Base-by-base conservation (phyloP, 108 stramenopile genomes). In the Cyclotella choctawhatcheeana region DNA sequence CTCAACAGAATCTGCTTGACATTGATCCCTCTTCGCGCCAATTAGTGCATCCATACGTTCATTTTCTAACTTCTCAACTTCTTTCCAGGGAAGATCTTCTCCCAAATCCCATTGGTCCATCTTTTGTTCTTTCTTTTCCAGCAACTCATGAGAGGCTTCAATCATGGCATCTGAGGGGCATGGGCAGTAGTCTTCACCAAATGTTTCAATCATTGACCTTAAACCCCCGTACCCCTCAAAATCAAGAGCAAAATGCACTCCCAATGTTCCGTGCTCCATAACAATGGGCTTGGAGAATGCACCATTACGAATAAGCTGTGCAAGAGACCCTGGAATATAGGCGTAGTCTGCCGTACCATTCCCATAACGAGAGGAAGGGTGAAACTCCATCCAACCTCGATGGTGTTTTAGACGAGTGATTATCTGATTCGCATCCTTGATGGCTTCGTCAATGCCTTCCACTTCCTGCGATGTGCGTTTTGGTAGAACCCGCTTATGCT, bases 331-430 rank as follows among this genome's bases (percentile, higher is more conserved):
- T 25, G 79, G 79, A n/a, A 80, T 73, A 22, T 61, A 80, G 37
- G 70, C 79, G 58, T 73, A 73, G 21, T 65, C 72, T 29, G 79
- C 79, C 5, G 79, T 80, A 25, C 79, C 79, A 37, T 65, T 80
- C n/a, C 79, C 79, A 30, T 64, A 71, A 27, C 79, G 67, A 64
- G 79, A 80, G 0, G 71, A 73, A 14, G 79, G 79, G 34, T 73
- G 79, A 50, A 80, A 80, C 48, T 80, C 79, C 60, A 80, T 73
- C 79, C 79, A 80, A 0, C 67, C 67, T 24, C 72, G 71, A 31
- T 45, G 33, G 22, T 32, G 10, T 52, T 55, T 54, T 29, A 80
- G 79, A 51, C 61, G 37, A 26, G 35, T 62, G 37, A 69, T 73
- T 18, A 62, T 34, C 17, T 63, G 53, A n/a, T 40, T 51, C 44